These are phyloP conservation scores for Perkinsus chesapeaki DNA, from an alignment of 169 alveolate genomes.

Conservation along the genomic window DNA sequence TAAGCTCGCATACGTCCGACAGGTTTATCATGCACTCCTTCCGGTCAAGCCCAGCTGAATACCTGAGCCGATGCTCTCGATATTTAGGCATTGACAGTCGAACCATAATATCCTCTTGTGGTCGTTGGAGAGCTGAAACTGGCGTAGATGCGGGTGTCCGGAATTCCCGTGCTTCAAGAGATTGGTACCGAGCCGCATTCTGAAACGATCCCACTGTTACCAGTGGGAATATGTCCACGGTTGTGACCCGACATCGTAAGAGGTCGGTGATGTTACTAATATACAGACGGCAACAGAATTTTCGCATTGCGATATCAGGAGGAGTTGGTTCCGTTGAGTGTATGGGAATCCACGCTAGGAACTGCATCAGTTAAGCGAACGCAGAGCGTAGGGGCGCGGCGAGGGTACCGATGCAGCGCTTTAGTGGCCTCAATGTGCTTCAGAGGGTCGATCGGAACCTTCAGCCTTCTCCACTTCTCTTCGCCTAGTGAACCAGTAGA, in stretches of 20 bases:
- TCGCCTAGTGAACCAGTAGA: background rate
- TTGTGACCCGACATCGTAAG: too few species aligned
- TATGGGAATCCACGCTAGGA: too few species aligned
- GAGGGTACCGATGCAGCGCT: slow-evolving; percentile 24
- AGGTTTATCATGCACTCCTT: background rate
- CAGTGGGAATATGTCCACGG: background rate
- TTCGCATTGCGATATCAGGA: too few species aligned
- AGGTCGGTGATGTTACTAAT: too few species aligned
- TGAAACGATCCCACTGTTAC: background rate
- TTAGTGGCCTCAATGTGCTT: slow-evolving; percentile 43
- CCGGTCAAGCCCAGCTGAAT: background rate
- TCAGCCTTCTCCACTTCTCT: slow-evolving; percentile 33
- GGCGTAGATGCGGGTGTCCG: slow-evolving; percentile 52
- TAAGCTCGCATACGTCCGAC: slow-evolving; percentile 28
- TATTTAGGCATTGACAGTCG: too few species aligned
- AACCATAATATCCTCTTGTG: slow-evolving; percentile 44
- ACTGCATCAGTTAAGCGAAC: too few species aligned
- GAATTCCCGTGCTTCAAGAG: slow-evolving; percentile 44
- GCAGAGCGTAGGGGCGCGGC: background rate
- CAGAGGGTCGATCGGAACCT: slow-evolving; percentile 40
- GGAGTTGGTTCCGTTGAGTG: too few species aligned
- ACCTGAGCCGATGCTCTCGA: background rate
- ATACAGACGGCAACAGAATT: too few species aligned
- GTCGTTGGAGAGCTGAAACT: slow-evolving; percentile 51
- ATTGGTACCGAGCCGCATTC: slow-evolving; percentile 14